Conservation (phyloP, 352 stramenopile genomes). For the Pythium aphanidermatum region DNA sequence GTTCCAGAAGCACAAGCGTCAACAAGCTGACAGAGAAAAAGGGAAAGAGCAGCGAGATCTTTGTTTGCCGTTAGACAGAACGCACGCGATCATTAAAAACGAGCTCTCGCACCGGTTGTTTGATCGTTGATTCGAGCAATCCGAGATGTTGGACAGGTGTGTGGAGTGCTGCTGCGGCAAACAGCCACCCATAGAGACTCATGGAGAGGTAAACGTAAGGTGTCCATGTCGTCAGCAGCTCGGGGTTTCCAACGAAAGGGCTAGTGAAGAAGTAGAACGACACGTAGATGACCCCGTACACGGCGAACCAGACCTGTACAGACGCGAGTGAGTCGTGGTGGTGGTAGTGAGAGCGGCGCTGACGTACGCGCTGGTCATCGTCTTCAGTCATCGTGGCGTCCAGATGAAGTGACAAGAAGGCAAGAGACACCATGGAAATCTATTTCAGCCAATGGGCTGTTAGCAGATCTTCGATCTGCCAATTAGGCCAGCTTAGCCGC, state of each 20-base stretch:
- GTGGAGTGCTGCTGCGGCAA: conserved; percentile 67
- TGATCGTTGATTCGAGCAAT: conserved; percentile 74
- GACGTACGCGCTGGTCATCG: conserved; percentile 19
- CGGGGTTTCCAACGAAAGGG: conserved; percentile 78
- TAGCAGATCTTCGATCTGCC: background rate
- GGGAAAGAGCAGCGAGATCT: conserved; percentile 81
- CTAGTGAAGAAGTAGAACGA: conserved; percentile 89
- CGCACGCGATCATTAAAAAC: too few relatives aligned
- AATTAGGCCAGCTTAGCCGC: conserved; percentile 14
- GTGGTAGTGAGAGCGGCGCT: background rate
- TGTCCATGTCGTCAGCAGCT: conserved; percentile 82
- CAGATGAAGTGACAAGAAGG: too few relatives aligned
- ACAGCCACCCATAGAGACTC: conserved; percentile 79
- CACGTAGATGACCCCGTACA: conserved; percentile 74
- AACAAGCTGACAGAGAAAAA: conserved; percentile 83
- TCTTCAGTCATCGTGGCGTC: too few relatives aligned
- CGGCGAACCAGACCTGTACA: conserved; percentile 70
- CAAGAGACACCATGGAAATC: background rate
- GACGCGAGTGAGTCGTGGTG: background rate
- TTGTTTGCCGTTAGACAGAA: too few relatives aligned
- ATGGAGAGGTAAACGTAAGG: conserved; percentile 87
- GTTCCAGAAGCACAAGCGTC: conserved; percentile 65
- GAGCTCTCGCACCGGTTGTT: conserved; percentile 63
- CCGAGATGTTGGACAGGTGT: conserved; percentile 66
- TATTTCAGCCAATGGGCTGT: conserved; percentile 16